Percentiles rank a stretch among this genome's conserved stretches.
Conservation (phyloP, 2,329 filamentous ascomycete species). For the Penicillium sp. region DNA sequence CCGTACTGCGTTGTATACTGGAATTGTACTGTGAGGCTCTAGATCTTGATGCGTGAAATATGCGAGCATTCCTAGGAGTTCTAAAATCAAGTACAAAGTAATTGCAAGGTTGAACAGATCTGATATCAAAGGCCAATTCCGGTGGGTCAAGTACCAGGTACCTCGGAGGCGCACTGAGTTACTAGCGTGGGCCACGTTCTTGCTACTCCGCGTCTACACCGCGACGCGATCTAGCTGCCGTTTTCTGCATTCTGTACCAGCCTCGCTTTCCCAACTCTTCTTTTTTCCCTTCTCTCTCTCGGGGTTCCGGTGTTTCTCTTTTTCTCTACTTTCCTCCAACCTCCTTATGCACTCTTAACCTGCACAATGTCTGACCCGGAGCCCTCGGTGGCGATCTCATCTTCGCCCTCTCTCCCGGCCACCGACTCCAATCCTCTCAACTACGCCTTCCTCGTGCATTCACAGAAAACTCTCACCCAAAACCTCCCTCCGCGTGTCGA, state of each 20-base stretch:
- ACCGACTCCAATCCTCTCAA: conserved; percentile 37
- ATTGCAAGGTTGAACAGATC: not conserved
- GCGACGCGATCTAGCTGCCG: conserved; percentile 33
- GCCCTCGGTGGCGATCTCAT: conserved; percentile 33
- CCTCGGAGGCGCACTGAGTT: conserved; percentile 14
- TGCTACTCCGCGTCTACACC: conserved; percentile 35
- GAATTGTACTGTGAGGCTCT: not conserved
- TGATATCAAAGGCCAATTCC: not conserved
- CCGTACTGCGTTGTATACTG: not conserved
- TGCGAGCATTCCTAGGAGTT: no score
- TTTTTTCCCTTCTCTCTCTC: conserved; percentile 8
- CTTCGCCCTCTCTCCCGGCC: conserved; percentile 35
- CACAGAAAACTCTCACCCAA: conserved; percentile 57
- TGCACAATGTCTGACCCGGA: conserved; percentile 40
- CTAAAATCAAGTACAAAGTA: not conserved
- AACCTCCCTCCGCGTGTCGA: conserved; percentile 60
- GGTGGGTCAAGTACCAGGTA: conserved; percentile 11
- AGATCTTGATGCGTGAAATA: not conserved
- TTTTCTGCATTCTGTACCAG: conserved; percentile 26
- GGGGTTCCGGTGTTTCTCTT: conserved; percentile 8
- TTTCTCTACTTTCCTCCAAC: conserved; percentile 10
- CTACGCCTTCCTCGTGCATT: conserved; percentile 63
- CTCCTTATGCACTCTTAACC: conserved; percentile 17
- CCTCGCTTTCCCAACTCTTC: conserved; percentile 12
- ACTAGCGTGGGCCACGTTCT: conserved; percentile 31